Percentiles rank a stretch among this genome's conserved stretches.
phyloP scores from a whole-genome alignment of 164 flowering plant species.

The Santalum album region DNA sequence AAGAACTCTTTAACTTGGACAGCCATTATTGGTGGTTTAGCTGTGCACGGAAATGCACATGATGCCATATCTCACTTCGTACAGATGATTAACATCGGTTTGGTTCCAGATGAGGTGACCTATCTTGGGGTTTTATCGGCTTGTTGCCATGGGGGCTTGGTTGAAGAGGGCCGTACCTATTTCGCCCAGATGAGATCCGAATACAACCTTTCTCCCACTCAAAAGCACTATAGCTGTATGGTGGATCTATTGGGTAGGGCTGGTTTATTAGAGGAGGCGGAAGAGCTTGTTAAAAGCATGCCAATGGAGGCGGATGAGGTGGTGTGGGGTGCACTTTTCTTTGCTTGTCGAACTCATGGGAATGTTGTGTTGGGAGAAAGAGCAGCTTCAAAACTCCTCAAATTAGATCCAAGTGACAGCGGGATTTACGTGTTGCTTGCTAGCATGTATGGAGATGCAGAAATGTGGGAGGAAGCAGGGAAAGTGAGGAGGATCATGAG shows the following conservation, averaged over 20 bases:
- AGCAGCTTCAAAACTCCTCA: slow-evolving; percentile 55
- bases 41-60: slow-evolving; percentile 45
- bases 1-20: slow-evolving; percentile 62
- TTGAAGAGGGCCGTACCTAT: slow-evolving; percentile 43
- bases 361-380: slow-evolving; percentile 49
- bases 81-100: slow-evolving; percentile 41
- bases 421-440: slow-evolving; percentile 65
- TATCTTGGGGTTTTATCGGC: slow-evolving; percentile 60
- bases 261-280: slow-evolving; percentile 60
- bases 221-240: slow-evolving; percentile 58
- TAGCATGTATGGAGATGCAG: slow-evolving; percentile 57
- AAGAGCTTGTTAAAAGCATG: slow-evolving; percentile 43
- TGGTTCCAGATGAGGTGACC: slow-evolving; percentile 63
- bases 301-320: slow-evolving; percentile 52
- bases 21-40: slow-evolving; percentile 60
- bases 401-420: slow-evolving; percentile 59
- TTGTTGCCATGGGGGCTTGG: slow-evolving; percentile 75
- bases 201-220: slow-evolving; percentile 34
- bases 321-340: slow-evolving; percentile 63
- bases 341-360: slow-evolving; percentile 51
- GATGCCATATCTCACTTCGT: slow-evolving; percentile 45
- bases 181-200: slow-evolving; percentile 44
- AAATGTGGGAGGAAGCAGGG: slow-evolving; percentile 51
- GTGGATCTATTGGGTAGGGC: slow-evolving; percentile 76
- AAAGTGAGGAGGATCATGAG: slow-evolving; percentile 55